phyloP scores from a whole-genome alignment of 129 eudicot genomes.

The Chrysanthemum makinoi region DNA sequence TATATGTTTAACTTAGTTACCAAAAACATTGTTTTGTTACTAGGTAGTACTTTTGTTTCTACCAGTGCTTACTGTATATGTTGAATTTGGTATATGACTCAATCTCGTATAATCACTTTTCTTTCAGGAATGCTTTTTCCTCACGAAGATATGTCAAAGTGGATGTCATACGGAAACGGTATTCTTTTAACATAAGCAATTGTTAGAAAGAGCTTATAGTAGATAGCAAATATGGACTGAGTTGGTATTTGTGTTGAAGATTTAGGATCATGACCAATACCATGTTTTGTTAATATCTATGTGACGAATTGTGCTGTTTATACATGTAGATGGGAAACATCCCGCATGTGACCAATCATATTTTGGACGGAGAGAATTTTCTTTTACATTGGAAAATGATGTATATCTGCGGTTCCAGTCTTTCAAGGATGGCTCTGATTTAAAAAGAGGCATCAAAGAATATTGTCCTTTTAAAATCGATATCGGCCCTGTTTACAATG shows the following conservation, averaged over 20 bases:
- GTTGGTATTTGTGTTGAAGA: not conserved
- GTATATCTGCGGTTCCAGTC: slow-evolving; percentile 83
- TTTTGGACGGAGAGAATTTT: slow-evolving; percentile 78
- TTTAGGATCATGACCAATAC: too few relatives aligned
- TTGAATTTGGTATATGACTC: too few relatives aligned
- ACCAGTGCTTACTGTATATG: too few relatives aligned
- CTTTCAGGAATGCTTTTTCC: slow-evolving; percentile 87
- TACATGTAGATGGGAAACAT: slow-evolving; percentile 81
- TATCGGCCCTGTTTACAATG: slow-evolving; percentile 71
- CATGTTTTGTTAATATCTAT: not conserved
- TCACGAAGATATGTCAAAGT: slow-evolving; percentile 75
- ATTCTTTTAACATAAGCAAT: slow-evolving; percentile 15
- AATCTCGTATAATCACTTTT: too few relatives aligned
- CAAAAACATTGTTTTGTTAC: too few relatives aligned
- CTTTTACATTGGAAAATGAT: slow-evolving; percentile 74
- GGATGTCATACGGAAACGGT: slow-evolving; percentile 98
- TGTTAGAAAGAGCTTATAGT: not conserved
- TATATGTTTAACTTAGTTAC: too few relatives aligned
- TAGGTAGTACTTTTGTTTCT: too few relatives aligned
- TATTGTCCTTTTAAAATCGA: slow-evolving; percentile 86
- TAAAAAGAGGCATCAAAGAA: slow-evolving; percentile 73
- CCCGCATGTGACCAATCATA: slow-evolving; percentile 85
- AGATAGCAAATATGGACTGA: not conserved
- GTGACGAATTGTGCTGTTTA: slow-evolving; percentile 5
- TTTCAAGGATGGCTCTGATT: slow-evolving; percentile 54